phyloP scores from a whole-genome alignment of 805 yeast genomes.

The Yamadazyma takamatsuzukensis region DNA sequence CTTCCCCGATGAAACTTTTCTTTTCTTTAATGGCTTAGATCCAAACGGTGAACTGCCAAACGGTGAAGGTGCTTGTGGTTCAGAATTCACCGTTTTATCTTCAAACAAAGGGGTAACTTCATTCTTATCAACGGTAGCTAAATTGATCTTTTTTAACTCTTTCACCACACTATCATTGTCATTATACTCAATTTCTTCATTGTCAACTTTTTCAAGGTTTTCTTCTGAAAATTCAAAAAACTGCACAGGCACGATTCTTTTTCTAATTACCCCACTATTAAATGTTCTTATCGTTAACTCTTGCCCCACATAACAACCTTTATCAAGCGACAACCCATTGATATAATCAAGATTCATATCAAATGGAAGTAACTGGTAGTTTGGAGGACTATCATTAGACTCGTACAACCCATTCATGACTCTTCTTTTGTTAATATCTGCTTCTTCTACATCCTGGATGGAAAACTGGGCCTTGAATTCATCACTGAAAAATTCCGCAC shows the following conservation, averaged over 20 bases:
- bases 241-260: slow-evolving; percentile 69
- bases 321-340: slow-evolving; percentile 79
- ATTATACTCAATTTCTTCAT: slow-evolving; percentile 13
- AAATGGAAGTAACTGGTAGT: slow-evolving; percentile 57
- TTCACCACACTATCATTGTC: slow-evolving; percentile 16
- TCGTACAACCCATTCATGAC: slow-evolving; percentile 38
- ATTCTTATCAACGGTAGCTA: slow-evolving; percentile 12
- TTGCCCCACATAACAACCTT: slow-evolving; percentile 97
- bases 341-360: slow-evolving; percentile 79
- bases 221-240: slow-evolving; percentile 21
- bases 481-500: slow-evolving; percentile 20
- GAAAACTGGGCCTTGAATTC: slow-evolving; percentile 26
- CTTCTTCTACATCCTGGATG: slow-evolving; percentile 54
- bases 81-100: slow-evolving; percentile 4
- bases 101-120: slow-evolving; percentile 20
- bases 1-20: slow-evolving; percentile 53
- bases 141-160: slow-evolving; percentile 12
- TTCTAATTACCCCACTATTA: slow-evolving; percentile 78
- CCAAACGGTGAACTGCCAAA: slow-evolving; percentile 40
- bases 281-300: slow-evolving; percentile 88
- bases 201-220: slow-evolving; percentile 6
- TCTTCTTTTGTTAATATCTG: slow-evolving; percentile 45
- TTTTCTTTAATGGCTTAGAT: slow-evolving; percentile 23
- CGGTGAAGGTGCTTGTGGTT: slow-evolving; percentile 13
- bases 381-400: slow-evolving; percentile 28